Conservation (phyloP, 441 rosid genomes). For the Bocquillonia castaneifolia region DNA sequence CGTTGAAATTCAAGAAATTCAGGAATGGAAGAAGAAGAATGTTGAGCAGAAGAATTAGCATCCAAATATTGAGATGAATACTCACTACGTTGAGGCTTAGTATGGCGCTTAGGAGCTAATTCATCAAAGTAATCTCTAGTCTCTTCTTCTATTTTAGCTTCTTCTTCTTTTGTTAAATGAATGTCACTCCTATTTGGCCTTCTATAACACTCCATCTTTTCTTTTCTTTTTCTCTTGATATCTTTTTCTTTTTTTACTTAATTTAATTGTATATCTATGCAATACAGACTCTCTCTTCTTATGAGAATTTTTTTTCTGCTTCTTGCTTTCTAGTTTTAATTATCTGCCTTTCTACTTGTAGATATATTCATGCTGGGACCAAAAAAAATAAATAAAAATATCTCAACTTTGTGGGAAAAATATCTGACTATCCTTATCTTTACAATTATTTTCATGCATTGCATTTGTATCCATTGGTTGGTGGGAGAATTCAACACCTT, state of each 20-base stretch:
- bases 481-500: no score
- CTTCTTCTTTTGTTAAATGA: conserved; percentile 47
- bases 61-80: conserved; percentile 45
- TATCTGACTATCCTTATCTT: no score
- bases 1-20: conserved; percentile 42
- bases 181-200: conserved; percentile 53
- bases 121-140: conserved; percentile 45
- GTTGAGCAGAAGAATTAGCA: background rate
- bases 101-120: conserved; percentile 50
- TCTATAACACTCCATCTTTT: conserved; percentile 28
- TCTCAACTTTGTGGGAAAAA: no score
- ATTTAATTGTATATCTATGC: no score
- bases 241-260: background rate
- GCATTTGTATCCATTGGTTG: no score
- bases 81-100: conserved; percentile 65
- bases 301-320: no score
- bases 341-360: no score
- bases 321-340: no score
- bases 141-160: conserved; percentile 34
- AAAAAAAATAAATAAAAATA: no score
- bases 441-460: no score
- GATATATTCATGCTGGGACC: no score
- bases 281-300: no score
- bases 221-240: background rate
- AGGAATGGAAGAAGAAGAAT: conserved; percentile 19